Base-by-base conservation (phyloP, 441 rosid genomes). In the Erysimum cheiri region DNA sequence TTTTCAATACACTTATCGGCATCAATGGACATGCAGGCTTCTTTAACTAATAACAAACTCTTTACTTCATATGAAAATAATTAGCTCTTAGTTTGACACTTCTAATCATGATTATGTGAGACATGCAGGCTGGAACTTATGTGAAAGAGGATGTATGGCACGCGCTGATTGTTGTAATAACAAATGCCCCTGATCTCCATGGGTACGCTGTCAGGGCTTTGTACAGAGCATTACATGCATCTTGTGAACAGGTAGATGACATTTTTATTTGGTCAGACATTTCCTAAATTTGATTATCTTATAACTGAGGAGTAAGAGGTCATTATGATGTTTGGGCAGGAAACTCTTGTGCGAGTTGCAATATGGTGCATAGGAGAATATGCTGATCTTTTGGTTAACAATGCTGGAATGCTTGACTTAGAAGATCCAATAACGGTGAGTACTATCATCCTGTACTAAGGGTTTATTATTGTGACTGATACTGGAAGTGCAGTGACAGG, bases 281-380 rank as follows among this genome's bases (percentile, higher is more conserved):
- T 32, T 71, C 66, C 61, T 59, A 63, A 35, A 17, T 39, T 53
- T 63, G 52, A 40, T 8, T 49, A 49, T 67, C 65, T 63, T 74
- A 65, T 80, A 60, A 55, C 12, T 54, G 64, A 69, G 19, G 24
- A 57, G 59, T 75, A 48, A 56, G 71, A 62, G 28, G 71, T 28
- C 57, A 54, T 65, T 74, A 70, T 72, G 62, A 74, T 64, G 37
- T 75, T 63, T 59, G 64, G 55, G 72, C 83, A 92, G 98, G 98
- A 90, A 89, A 83, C 80, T 69, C 97, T 95, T 80, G 93, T 87
- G 74, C 93, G 92, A 58, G 97, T 92, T 74, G 97, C 96, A 61
- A 85, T 90, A 66, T 95, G 99, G 99, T 92, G 99, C 83, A 84
- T 95, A 59, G 98, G 99, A 74, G 98, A 95, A 81, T 95, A 92